Percentiles rank a stretch among this genome's conserved stretches.
Conservation (phyloP, 257 asterid genomes). For the Nicotiana obtusifolia region DNA sequence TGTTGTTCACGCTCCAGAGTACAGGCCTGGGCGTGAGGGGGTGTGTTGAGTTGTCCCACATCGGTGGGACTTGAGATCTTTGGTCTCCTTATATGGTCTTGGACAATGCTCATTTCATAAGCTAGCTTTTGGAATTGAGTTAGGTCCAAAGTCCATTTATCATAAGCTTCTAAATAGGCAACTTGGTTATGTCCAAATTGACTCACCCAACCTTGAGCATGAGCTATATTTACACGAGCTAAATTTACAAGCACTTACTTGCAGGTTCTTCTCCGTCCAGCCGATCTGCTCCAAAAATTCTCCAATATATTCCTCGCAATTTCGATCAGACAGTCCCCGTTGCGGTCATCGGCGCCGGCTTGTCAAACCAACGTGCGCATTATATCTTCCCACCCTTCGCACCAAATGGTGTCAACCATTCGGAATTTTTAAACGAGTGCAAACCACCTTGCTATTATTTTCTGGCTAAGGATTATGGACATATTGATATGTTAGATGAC, state of each 20-base stretch:
- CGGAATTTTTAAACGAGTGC: conserved; percentile 62
- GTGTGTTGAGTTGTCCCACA: too few species aligned
- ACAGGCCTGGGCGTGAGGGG: too few species aligned
- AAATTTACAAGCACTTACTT: not conserved
- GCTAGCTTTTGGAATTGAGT: too few species aligned
- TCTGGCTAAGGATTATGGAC: conserved; percentile 61
- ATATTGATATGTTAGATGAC: conserved; percentile 50
- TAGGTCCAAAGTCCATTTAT: too few species aligned
- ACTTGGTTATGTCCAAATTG: not conserved
- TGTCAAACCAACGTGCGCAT: conserved; percentile 39
- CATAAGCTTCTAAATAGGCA: not conserved
- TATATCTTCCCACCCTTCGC: conserved; percentile 42
- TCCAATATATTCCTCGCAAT: conserved; percentile 49
- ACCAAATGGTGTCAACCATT: conserved; percentile 54
- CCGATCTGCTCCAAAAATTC: conserved; percentile 38
- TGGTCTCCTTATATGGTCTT: too few species aligned
- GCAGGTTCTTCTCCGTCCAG: conserved; percentile 16
- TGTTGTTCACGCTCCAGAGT: too few species aligned
- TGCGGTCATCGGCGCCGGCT: conserved; percentile 48
- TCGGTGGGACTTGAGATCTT: too few species aligned
- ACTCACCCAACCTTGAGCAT: not conserved
- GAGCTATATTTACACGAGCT: not conserved
- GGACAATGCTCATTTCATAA: too few species aligned
- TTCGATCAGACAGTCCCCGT: conserved; percentile 41
- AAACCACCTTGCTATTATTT: conserved; percentile 62